Conservation (phyloP, 1,284 basidiomycete species). For the Singerocomus inundabilis region DNA sequence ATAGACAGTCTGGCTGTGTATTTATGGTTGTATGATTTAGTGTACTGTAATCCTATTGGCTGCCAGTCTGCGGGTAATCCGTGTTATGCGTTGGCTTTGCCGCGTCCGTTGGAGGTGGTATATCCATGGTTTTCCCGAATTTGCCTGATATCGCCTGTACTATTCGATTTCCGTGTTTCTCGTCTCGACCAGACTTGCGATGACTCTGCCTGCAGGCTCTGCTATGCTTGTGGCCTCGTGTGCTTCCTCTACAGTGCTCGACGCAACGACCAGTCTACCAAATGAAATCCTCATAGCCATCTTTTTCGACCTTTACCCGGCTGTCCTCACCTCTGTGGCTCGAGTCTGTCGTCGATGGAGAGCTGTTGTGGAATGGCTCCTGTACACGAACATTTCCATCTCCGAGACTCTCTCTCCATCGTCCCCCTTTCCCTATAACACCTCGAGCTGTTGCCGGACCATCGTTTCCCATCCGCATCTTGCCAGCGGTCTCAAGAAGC, state of each 20-base stretch:
- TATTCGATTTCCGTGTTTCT: not conserved
- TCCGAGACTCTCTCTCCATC: slow-evolving; percentile 42
- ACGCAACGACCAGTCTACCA: slow-evolving; percentile 40
- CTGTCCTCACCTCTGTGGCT: slow-evolving; percentile 41
- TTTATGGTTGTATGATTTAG: slow-evolving; percentile 36
- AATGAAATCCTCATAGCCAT: slow-evolving; percentile 59
- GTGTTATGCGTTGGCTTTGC: too few relatives aligned
- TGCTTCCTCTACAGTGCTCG: slow-evolving; percentile 17
- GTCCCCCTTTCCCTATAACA: slow-evolving; percentile 40
- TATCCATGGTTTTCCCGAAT: not conserved
- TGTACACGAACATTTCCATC: slow-evolving; percentile 53
- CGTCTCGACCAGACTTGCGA: not conserved
- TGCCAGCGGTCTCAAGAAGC: slow-evolving; percentile 41
- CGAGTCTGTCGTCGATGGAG: slow-evolving; percentile 51
- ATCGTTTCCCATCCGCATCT: slow-evolving; percentile 47
- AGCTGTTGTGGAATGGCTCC: slow-evolving; percentile 53
- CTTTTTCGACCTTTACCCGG: slow-evolving; percentile 44
- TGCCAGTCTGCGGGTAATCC: too few relatives aligned
- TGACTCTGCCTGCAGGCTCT: not conserved
- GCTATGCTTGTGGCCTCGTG: not conserved
- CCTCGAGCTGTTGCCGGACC: slow-evolving; percentile 52
- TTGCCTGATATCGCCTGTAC: too few relatives aligned
- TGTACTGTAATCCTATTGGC: slow-evolving; percentile 39
- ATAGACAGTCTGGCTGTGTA: slow-evolving; percentile 15
- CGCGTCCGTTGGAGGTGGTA: not conserved